Conservation (phyloP, 305 asterid genomes). For the Salvia sclarea region DNA sequence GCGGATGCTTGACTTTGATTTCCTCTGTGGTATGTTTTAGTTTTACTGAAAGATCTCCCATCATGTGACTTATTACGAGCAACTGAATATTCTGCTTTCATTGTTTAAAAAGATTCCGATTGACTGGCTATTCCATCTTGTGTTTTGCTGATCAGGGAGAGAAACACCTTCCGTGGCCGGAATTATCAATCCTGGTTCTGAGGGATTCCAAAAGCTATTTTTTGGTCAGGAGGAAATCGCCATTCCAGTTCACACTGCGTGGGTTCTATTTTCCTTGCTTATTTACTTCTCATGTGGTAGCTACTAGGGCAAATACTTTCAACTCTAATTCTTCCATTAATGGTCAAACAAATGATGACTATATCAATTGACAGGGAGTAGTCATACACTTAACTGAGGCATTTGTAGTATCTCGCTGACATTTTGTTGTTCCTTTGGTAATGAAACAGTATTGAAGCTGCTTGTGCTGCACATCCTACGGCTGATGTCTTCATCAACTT, state of each 20-base stretch:
- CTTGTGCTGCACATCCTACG: constrained; percentile 93
- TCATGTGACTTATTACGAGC: neutral
- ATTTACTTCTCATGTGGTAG: neutral
- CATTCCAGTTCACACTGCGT: constrained; percentile 80
- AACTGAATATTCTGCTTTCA: neutral
- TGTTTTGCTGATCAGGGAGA: constrained; percentile 55
- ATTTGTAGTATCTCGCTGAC: neutral
- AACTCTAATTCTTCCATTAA: too few relatives aligned
- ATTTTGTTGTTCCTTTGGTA: constrained; percentile 2
- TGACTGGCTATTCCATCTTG: neutral
- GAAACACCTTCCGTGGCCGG: constrained; percentile 98
- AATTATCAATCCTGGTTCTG: constrained; percentile 96
- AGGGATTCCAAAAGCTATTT: constrained; percentile 97
- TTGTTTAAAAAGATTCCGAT: neutral
- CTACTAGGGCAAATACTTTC: neutral
- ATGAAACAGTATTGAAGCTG: constrained; percentile 75
- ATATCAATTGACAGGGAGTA: neutral
- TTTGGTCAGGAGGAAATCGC: constrained; percentile 96
- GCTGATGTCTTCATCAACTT: constrained; percentile 99
- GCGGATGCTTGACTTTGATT: constrained; percentile 99
- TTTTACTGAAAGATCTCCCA: constrained; percentile 17
- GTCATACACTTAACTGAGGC: neutral
- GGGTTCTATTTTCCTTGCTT: constrained; percentile 15
- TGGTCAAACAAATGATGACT: too few relatives aligned
- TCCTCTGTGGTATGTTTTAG: constrained; percentile 79